These are phyloP conservation scores for Fusarium brachygibbosum DNA, from an alignment of 2,329 filamentous ascomycete species.

Conservation along the genomic window DNA sequence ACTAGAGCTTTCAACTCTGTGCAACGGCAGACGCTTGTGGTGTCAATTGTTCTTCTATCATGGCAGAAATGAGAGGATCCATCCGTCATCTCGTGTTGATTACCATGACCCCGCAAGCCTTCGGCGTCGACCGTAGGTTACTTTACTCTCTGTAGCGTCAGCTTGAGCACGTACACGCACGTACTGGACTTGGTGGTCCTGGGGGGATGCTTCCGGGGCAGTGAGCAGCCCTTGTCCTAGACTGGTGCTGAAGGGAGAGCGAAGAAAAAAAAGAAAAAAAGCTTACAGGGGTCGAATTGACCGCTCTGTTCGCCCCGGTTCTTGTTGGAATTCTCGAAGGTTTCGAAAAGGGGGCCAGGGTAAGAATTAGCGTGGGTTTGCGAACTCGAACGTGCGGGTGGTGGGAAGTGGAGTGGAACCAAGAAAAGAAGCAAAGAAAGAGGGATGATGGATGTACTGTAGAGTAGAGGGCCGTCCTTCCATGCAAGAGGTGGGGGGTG, in stretches of 20 bases:
- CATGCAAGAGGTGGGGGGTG: conserved; percentile 11
- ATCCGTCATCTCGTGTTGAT: conserved; percentile 52
- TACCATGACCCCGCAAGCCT: conserved; percentile 47
- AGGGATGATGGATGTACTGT: conserved; percentile 13
- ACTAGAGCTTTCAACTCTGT: neutral
- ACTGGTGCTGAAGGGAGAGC: conserved; percentile 41
- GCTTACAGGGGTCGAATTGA: conserved; percentile 44
- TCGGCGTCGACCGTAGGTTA: conserved; percentile 45
- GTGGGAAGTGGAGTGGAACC: conserved; percentile 22
- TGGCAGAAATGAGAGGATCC: conserved; percentile 49
- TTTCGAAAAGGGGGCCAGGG: conserved; percentile 51
- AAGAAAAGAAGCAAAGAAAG: conserved; percentile 5
- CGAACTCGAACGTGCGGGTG: conserved; percentile 41
- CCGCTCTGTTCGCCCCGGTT: conserved; percentile 49
- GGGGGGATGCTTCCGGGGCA: conserved; percentile 37
- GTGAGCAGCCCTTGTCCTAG: conserved; percentile 36
- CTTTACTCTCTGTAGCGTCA: conserved; percentile 14
- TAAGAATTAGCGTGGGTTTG: conserved; percentile 41
- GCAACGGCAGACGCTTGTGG: conserved; percentile 16
- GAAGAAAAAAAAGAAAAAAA: conserved; percentile 1
- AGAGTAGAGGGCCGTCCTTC: neutral
- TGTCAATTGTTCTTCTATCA: conserved; percentile 17
- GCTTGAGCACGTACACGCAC: conserved; percentile 24
- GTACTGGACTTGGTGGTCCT: neutral
- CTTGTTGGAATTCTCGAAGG: conserved; percentile 50